These are phyloP conservation scores for Lyophyllum atratum DNA, from an alignment of 768 basidiomycete genomes.

Conservation along the genomic window DNA sequence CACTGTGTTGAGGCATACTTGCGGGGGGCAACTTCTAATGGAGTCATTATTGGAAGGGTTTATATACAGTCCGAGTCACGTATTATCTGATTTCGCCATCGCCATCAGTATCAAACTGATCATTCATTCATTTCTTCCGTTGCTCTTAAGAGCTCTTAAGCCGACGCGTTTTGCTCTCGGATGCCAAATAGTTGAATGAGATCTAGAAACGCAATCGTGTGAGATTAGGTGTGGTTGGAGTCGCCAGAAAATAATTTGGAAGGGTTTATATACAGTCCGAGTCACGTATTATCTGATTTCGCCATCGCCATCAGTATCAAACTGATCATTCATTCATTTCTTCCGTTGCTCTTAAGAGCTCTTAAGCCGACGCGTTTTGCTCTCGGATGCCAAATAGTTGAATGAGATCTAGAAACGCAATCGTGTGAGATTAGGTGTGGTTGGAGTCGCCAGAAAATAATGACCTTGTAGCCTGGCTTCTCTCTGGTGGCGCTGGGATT, in stretches of 20 bases:
- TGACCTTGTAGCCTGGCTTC: conserved; percentile 82
- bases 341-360: too few relatives aligned
- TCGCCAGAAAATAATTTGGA: conserved; percentile 6
- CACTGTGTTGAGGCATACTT: conserved; percentile 30
- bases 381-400: conserved; percentile 53
- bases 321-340: too few relatives aligned
- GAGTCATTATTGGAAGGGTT: neutral
- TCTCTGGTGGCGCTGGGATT: conserved; percentile 74
- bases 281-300: conserved; percentile 15
- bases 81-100: conserved; percentile 13
- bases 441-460: conserved; percentile 6
- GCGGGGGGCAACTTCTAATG: neutral
- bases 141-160: too few relatives aligned
- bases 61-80: neutral
- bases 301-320: too few relatives aligned
- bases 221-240: neutral
- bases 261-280: neutral
- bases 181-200: conserved; percentile 60
- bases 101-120: too few relatives aligned
- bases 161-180: conserved; percentile 23
- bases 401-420: conserved; percentile 50
- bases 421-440: neutral
- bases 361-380: too few relatives aligned
- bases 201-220: conserved; percentile 37
- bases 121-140: too few relatives aligned